A percentile compares a stretch with the other conserved stretches of the same genome.
Conservation (phyloP, 352 stramenopile species). For the Phytopythium oedochilum region DNA sequence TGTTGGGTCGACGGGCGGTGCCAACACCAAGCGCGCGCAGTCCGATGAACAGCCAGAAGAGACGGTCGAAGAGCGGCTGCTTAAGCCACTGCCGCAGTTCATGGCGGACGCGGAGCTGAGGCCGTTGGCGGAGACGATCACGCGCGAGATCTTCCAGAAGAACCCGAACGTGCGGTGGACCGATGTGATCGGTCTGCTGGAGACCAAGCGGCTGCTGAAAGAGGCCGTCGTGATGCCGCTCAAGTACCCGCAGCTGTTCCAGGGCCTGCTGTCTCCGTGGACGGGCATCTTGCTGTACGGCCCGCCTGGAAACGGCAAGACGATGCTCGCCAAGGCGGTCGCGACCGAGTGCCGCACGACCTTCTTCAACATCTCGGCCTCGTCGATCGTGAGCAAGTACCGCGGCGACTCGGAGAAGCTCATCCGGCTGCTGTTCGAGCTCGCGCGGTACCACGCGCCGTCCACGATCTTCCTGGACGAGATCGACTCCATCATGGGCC, state of each 20-base stretch:
- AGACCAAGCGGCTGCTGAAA: constrained; percentile 93
- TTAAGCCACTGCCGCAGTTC: constrained; percentile 88
- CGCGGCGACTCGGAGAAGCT: constrained; percentile 83
- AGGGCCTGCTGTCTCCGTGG: constrained; percentile 86
- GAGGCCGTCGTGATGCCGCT: constrained; percentile 95
- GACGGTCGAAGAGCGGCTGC: constrained; percentile 57
- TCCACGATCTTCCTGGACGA: constrained; percentile 88
- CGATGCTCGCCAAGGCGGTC: constrained; percentile 85
- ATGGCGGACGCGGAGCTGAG: constrained; percentile 82
- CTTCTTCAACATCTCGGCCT: constrained; percentile 88
- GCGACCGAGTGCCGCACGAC: constrained; percentile 84
- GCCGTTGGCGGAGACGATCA: constrained; percentile 85
- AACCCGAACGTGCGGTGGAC: constrained; percentile 89
- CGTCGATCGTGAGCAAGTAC: constrained; percentile 87
- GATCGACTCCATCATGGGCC: constrained; percentile 88
- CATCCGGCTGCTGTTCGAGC: constrained; percentile 83
- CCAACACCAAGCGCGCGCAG: constrained; percentile 21
- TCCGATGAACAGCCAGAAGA: constrained; percentile 29
- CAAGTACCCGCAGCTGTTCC: constrained; percentile 94
- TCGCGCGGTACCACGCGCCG: constrained; percentile 73
- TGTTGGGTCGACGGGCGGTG: constrained; percentile 7
- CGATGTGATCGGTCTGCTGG: constrained; percentile 83
- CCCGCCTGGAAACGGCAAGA: constrained; percentile 81
- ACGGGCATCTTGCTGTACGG: constrained; percentile 91
- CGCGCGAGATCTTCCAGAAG: constrained; percentile 90